A percentile compares a stretch with the other conserved stretches of the same genome.
Evolutionary conservation across 768 basidiomycete genomes (phyloP).

Genomic region (Lentinula edodes): DNA sequence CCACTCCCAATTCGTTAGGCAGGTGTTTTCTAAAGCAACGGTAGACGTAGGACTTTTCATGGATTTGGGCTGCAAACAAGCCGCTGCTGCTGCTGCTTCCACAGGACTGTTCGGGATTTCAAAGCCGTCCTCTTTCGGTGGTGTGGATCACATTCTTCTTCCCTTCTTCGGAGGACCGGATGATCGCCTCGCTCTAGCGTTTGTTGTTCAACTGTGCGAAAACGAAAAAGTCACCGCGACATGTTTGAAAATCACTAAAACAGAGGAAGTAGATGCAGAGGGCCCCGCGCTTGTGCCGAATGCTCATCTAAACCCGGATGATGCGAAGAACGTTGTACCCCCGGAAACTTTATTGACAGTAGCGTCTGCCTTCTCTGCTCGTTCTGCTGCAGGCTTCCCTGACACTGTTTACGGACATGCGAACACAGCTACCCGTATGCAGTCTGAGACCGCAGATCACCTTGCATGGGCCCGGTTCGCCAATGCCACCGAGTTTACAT

Average conservation of each 20-base stretch:
- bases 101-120: background rate
- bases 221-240: constrained; percentile 68
- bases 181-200: constrained; percentile 79
- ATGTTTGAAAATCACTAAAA: constrained; percentile 59
- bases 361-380: constrained; percentile 1
- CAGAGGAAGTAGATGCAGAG: constrained; percentile 22
- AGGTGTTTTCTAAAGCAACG: constrained; percentile 67
- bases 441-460: constrained; percentile 83
- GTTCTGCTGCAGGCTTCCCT: constrained; percentile 30
- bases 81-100: constrained; percentile 19
- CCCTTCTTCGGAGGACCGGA: constrained; percentile 96
- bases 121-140: background rate
- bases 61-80: constrained; percentile 41
- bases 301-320: constrained; percentile 22
- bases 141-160: constrained; percentile 56
- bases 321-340: background rate
- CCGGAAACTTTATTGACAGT: constrained; percentile 1
- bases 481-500: constrained; percentile 9
- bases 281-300: constrained; percentile 16
- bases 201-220: constrained; percentile 79
- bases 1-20: constrained; percentile 82
- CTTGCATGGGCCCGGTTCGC: constrained; percentile 68
- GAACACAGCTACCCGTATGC: constrained; percentile 60
- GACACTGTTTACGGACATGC: constrained; percentile 69
- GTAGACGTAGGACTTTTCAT: constrained; percentile 80